These are phyloP conservation scores for Pseudogymnoascus sp. DNA, from an alignment of 2,329 filamentous ascomycete genomes.

Conservation along the genomic window DNA sequence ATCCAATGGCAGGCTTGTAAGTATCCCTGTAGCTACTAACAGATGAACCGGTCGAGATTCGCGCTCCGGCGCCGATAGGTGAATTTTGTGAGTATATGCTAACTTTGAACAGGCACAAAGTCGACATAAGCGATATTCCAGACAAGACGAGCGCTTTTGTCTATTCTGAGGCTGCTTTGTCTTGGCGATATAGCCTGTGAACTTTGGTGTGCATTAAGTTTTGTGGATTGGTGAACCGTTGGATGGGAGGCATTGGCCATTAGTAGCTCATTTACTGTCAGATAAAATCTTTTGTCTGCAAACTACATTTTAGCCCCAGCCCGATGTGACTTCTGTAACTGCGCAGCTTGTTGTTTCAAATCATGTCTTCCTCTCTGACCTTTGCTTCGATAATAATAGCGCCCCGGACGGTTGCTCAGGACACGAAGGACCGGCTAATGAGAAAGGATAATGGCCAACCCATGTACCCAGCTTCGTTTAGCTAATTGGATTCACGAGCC, in stretches of 20 bases:
- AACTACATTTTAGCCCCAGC: background rate
- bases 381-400: background rate
- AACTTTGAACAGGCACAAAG: background rate
- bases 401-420: background rate
- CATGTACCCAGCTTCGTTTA: background rate
- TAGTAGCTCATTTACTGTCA: background rate
- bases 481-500: background rate
- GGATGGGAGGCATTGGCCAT: background rate
- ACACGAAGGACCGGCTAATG: background rate
- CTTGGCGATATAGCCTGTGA: background rate
- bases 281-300: background rate
- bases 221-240: background rate
- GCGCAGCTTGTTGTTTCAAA: background rate
- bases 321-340: background rate
- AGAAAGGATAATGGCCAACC: background rate
- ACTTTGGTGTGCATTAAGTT: background rate
- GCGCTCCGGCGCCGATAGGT: background rate
- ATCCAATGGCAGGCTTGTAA: constrained; percentile 28
- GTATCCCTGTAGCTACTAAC: background rate
- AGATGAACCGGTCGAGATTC: background rate
- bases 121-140: background rate
- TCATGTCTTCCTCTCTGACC: background rate
- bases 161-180: background rate
- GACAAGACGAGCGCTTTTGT: background rate
- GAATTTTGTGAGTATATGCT: background rate